A percentile compares a stretch with the other conserved stretches of the same genome.
Evolutionary conservation across 495 filamentous ascomycete species (phyloP).

Genomic region (Annulohypoxylon bovei): DNA sequence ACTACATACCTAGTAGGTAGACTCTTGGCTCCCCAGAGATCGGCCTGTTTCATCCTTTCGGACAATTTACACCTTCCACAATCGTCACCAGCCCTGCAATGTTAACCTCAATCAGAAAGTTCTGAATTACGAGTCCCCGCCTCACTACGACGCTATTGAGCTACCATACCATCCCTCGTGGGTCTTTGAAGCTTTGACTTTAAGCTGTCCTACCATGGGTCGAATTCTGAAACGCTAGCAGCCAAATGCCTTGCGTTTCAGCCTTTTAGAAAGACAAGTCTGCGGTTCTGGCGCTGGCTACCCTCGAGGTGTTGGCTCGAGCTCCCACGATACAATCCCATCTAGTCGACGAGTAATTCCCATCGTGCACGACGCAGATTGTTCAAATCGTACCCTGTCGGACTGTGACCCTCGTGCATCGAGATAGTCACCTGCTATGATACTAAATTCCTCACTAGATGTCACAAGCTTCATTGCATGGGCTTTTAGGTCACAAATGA

Average conservation of each 20-base stretch:
- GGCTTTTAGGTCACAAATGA: background rate
- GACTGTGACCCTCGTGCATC: conserved; percentile 11
- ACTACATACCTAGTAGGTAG: no score
- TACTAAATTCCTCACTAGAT: conserved; percentile 7
- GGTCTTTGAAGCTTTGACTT: conserved; percentile 30
- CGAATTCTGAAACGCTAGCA: conserved; percentile 41
- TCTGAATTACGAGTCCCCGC: conserved; percentile 31
- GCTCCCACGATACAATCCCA: conserved; percentile 20
- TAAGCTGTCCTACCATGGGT: conserved; percentile 16
- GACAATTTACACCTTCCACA: conserved; percentile 44
- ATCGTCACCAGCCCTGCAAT: conserved; percentile 36
- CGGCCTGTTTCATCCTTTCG: conserved; percentile 41
- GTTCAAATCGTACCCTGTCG: conserved; percentile 5
- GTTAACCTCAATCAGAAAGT: conserved; percentile 28
- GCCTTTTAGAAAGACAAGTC: conserved; percentile 30
- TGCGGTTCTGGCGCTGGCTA: conserved; percentile 13
- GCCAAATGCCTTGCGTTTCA: conserved; percentile 39
- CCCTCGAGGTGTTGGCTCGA: conserved; percentile 6
- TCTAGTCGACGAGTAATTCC: conserved; percentile 13
- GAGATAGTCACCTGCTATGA: background rate
- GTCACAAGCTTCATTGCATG: conserved; percentile 5
- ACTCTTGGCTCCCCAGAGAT: conserved; percentile 43
- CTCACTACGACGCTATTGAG: conserved; percentile 25
- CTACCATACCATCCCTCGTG: conserved; percentile 34
- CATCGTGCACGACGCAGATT: conserved; percentile 19